A percentile compares a stretch with the other conserved stretches of the same genome.
Evolutionary conservation across 345 rosid species (phyloP).

Genomic region (Gossypium longicalyx): DNA sequence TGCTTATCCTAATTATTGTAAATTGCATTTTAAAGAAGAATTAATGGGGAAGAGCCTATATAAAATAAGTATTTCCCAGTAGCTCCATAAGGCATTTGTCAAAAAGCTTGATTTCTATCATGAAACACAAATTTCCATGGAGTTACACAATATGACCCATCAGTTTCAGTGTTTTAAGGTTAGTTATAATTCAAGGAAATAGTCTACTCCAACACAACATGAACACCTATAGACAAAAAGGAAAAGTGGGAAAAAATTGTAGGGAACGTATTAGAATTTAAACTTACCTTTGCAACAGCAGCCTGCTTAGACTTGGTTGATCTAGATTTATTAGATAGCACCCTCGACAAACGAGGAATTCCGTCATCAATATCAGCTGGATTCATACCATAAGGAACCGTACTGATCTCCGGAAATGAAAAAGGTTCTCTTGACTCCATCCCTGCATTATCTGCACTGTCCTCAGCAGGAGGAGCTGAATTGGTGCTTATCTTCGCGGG

Average conservation of each 20-base stretch:
- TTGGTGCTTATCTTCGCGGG: slow-evolving; percentile 33
- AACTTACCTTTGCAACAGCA: slow-evolving; percentile 73
- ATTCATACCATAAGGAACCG: slow-evolving; percentile 31
- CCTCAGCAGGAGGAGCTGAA: slow-evolving; percentile 38
- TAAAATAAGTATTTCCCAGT: not conserved
- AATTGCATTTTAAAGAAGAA: not conserved
- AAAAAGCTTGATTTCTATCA: not conserved
- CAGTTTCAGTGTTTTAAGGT: not conserved
- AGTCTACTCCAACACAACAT: not conserved
- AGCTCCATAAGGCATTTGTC: not conserved
- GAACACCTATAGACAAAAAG: not conserved
- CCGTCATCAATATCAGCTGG: slow-evolving; percentile 59
- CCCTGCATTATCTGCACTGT: slow-evolving; percentile 41
- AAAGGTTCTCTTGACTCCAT: slow-evolving; percentile 45
- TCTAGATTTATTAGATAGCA: slow-evolving; percentile 61
- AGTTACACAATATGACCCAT: not conserved
- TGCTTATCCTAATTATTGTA: not conserved
- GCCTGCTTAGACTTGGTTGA: slow-evolving; percentile 76
- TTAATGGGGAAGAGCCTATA: not conserved
- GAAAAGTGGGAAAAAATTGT: not conserved
- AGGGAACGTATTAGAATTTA: not conserved
- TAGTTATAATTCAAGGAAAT: not conserved
- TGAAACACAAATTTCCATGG: not conserved
- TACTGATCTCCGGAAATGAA: slow-evolving; percentile 46
- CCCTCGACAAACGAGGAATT: slow-evolving; percentile 69